A percentile compares a stretch with the other conserved stretches of the same genome.
These are phyloP conservation scores for Suillus lakei DNA, from an alignment of 768 basidiomycete species.

Conservation along the genomic window DNA sequence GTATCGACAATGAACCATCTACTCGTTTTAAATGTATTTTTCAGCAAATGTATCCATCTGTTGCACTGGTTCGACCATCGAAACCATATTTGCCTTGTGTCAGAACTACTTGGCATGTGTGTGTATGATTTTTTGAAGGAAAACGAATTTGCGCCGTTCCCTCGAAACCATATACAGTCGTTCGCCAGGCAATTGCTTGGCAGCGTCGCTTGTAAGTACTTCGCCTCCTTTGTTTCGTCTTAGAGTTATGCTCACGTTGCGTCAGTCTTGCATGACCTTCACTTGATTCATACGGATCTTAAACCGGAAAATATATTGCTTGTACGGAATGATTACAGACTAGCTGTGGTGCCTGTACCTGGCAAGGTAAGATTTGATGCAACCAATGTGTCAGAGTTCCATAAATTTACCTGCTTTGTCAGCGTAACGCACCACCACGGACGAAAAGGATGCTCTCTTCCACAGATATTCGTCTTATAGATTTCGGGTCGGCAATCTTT, in stretches of 20 bases:
- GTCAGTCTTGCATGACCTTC: conserved; percentile 87
- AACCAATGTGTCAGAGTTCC: conserved; percentile 6
- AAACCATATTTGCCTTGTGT: conserved; percentile 97
- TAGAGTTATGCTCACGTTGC: conserved; percentile 11
- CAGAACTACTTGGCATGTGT: conserved; percentile 94
- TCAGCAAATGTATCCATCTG: conserved; percentile 97
- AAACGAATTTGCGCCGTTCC: conserved; percentile 96
- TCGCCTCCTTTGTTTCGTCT: conserved; percentile 21
- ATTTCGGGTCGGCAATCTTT: conserved; percentile 98
- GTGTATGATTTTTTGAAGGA: conserved; percentile 99
- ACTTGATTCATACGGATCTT: conserved; percentile 95
- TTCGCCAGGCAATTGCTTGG: conserved; percentile 92
- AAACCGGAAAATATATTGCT: conserved; percentile 99
- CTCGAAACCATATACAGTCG: conserved; percentile 93
- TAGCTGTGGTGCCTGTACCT: conserved; percentile 60
- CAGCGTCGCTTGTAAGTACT: conserved; percentile 88
- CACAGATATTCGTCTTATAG: conserved; percentile 94
- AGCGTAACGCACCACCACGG: conserved; percentile 72
- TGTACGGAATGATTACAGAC: conserved; percentile 79
- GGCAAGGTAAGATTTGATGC: conserved; percentile 57
- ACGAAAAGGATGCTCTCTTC: conserved; percentile 80
- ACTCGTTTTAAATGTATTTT: conserved; percentile 10
- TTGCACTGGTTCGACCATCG: conserved; percentile 94
- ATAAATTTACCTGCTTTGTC: conserved; percentile 20
- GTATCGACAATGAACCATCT: conserved; percentile 38